These are phyloP conservation scores for Solanum corneliomulleri DNA, from an alignment of 257 asterid species.

Conservation along the genomic window DNA sequence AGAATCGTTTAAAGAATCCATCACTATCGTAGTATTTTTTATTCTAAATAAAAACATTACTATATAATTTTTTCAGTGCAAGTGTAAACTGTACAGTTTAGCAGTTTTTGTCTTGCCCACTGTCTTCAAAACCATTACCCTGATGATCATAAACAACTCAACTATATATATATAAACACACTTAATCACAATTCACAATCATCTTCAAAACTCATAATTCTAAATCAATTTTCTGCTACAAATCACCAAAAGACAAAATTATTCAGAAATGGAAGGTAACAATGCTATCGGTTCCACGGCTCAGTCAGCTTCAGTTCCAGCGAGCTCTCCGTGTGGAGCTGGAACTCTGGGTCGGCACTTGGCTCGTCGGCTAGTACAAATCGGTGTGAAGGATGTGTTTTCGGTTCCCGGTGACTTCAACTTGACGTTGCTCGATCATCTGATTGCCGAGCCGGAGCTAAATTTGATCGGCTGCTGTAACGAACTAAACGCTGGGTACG, in stretches of 20 bases:
- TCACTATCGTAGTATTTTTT: too few relatives aligned
- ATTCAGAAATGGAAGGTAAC: constrained; percentile 16
- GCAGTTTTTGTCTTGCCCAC: constrained; percentile 20
- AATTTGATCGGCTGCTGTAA: constrained; percentile 69
- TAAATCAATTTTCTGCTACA: not conserved
- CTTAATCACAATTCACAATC: not conserved
- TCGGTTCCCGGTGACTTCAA: constrained; percentile 78
- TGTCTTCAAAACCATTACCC: not conserved
- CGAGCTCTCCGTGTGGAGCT: not conserved
- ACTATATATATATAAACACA: not conserved
- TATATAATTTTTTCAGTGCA: not conserved
- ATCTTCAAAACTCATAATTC: not conserved
- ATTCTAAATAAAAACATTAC: not conserved
- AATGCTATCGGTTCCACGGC: not conserved
- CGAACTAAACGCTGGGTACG: constrained; percentile 74
- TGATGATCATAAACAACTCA: not conserved
- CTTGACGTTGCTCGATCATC: constrained; percentile 48
- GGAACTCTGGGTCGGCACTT: constrained; percentile 55
- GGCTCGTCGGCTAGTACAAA: constrained; percentile 63
- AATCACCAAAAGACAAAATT: not conserved
- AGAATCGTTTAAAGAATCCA: not conserved
- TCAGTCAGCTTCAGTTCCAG: constrained; percentile 1
- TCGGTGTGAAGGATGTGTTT: constrained; percentile 60
- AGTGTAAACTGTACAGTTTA: not conserved
- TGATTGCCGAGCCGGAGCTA: constrained; percentile 57